Evolutionary conservation across 345 rosid species (phyloP), one percentile per base, ranked within the genome.

Genomic region (Limnanthes douglasii): DNA sequence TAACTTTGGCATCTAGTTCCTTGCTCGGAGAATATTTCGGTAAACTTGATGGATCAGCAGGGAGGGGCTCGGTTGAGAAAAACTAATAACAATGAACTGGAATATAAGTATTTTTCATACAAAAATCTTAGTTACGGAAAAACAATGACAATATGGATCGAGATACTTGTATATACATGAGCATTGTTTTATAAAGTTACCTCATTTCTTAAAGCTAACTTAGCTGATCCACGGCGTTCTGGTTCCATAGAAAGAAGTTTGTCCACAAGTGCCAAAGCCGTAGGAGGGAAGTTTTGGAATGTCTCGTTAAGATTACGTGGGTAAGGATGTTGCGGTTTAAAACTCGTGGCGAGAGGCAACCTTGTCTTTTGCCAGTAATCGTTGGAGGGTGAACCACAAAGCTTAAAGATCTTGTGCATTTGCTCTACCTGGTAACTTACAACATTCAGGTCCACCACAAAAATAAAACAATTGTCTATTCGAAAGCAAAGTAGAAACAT

Each of bases 371-470:
- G 70, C 92, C 92, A 82, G 12, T 81, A 82, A 27, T 82, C 94
- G 43, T 82, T 85, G 0, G 83, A 48, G 5, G 94, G 92, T 12
- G 92, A 66, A 4, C 96, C 86, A 27, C 94, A 86, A 1, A 86
- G 84, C 61, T 74, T 86, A 64, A 77, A 86, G 16, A 86, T 80
- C 69, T 62, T 70, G 45, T 82, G 97, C 44, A 86, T 73, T 64
- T 78, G 97, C 65, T 86, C 94, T 26, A 86, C 85, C 93, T 76
- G 63, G 36, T 26, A 54, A 39, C 1, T 31, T n/a, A n/a, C n/a
- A n/a, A n/a, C n/a, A n/a, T n/a, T n/a, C n/a, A n/a, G n/a, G n/a
- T n/a, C n/a, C n/a, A n/a, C n/a, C n/a, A n/a, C n/a, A n/a, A 24
- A 24, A n/a, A 44, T 9, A 1, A 18, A 9, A 32, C 3, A 5